Evolutionary conservation across 2,329 filamentous ascomycete species (phyloP).

Genomic region (Aspergillus candidus): DNA sequence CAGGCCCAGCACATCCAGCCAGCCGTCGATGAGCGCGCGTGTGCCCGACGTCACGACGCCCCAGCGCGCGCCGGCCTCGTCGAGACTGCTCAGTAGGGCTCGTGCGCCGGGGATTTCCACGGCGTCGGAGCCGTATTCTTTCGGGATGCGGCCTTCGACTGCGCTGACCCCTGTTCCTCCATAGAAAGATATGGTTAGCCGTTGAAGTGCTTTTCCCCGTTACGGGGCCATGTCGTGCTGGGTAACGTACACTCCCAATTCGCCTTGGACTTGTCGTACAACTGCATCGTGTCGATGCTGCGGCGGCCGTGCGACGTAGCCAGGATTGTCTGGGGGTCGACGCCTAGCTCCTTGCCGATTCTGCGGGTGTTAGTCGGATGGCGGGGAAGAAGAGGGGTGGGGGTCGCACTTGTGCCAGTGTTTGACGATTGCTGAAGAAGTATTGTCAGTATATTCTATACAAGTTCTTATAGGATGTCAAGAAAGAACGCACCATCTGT

Average conservation of each 20-base stretch:
- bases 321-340: slow-evolving; percentile 77
- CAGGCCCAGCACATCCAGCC: slow-evolving; percentile 62
- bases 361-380: slow-evolving; percentile 19
- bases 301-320: slow-evolving; percentile 86
- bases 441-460: slow-evolving; percentile 38
- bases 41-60: slow-evolving; percentile 76
- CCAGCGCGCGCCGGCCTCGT: slow-evolving; percentile 62
- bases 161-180: slow-evolving; percentile 61
- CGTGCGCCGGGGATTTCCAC: slow-evolving; percentile 81
- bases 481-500: slow-evolving; percentile 33
- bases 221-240: not conserved
- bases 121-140: slow-evolving; percentile 69
- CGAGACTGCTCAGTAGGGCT: slow-evolving; percentile 61
- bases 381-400: not conserved
- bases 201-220: not conserved
- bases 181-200: not conserved
- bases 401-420: slow-evolving; percentile 55
- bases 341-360: slow-evolving; percentile 69
- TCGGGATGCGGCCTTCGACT: slow-evolving; percentile 72
- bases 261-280: slow-evolving; percentile 76
- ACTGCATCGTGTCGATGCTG: slow-evolving; percentile 75
- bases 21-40: slow-evolving; percentile 59
- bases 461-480: not conserved
- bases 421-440: slow-evolving; percentile 61
- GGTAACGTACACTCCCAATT: slow-evolving; percentile 81